Conservation (phyloP, 257 asterid species). For the Oldenlandia corymbosa region DNA sequence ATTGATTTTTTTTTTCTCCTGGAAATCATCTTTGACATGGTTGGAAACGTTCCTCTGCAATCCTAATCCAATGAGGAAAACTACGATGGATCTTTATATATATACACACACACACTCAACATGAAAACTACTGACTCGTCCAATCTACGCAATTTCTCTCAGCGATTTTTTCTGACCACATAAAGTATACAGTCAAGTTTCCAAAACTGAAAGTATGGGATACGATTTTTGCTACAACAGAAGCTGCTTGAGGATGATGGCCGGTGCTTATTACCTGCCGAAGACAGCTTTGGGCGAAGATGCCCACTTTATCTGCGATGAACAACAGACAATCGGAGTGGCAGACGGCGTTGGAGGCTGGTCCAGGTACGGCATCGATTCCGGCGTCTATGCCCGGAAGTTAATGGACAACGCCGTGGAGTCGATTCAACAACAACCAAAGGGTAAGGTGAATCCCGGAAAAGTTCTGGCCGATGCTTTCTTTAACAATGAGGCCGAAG, state of each 20-base stretch:
- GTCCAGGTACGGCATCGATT: slow-evolving; percentile 25
- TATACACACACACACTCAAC: no score
- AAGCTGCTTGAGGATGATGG: slow-evolving; percentile 5
- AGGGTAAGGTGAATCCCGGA: slow-evolving; percentile 11
- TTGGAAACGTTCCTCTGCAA: no score
- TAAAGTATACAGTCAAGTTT: background rate
- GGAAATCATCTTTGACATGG: no score
- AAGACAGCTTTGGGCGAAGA: slow-evolving; percentile 35
- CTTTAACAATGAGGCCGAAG: slow-evolving; percentile 9
- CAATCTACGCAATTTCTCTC: no score
- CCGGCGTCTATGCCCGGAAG: slow-evolving; percentile 31
- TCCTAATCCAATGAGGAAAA: no score
- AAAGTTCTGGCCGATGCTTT: slow-evolving; percentile 17
- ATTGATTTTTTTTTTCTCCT: no score
- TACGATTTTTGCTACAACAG: no score
- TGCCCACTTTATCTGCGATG: slow-evolving; percentile 18
- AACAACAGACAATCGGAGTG: slow-evolving; percentile 28
- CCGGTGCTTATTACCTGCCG: slow-evolving; percentile 27
- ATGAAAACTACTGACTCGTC: no score
- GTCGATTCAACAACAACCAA: background rate
- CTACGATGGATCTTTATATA: no score
- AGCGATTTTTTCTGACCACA: no score
- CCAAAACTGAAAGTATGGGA: no score
- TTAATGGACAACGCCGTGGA: slow-evolving; percentile 19
- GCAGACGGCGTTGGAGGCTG: slow-evolving; percentile 46